These are phyloP conservation scores for Crithidia sp. DNA, from an alignment of 208 protist genomes.

Conservation along the genomic window DNA sequence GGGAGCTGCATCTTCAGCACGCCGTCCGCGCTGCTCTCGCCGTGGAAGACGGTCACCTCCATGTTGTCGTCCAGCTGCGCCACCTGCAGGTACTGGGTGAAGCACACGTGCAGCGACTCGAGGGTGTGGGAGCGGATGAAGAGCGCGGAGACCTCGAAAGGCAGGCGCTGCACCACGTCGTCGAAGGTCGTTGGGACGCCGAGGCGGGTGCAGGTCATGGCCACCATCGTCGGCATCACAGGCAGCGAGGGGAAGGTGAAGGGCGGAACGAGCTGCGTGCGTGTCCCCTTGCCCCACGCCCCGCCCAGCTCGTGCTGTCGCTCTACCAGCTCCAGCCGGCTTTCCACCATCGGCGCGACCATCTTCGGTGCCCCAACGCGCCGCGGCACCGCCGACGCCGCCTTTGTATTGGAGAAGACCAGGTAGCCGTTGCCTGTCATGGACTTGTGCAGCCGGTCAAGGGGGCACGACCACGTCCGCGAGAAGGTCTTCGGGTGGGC, in stretches of 20 bases:
- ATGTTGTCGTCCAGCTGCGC: slow-evolving; percentile 42
- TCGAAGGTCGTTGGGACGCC: slow-evolving; percentile 74
- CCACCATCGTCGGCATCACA: slow-evolving; percentile 80
- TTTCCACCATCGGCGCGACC: slow-evolving; percentile 67
- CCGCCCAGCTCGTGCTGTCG: slow-evolving; percentile 46
- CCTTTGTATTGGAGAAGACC: slow-evolving; percentile 70
- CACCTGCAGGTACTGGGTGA: slow-evolving; percentile 63
- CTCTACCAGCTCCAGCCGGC: slow-evolving; percentile 63
- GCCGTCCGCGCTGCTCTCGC: slow-evolving; percentile 46
- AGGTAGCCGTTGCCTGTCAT: slow-evolving; percentile 90
- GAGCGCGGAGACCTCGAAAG: slow-evolving; percentile 76
- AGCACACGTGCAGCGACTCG: slow-evolving; percentile 75
- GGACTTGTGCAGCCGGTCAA: slow-evolving; percentile 88
- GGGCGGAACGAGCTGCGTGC: slow-evolving; percentile 31
- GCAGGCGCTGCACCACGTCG: slow-evolving; percentile 75
- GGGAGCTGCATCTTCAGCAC: slow-evolving; percentile 37
- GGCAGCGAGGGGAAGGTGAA: slow-evolving; percentile 73
- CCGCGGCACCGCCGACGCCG: slow-evolving; percentile 8
- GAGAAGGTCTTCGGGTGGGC: slow-evolving; percentile 87
- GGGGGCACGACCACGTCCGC: slow-evolving; percentile 78
- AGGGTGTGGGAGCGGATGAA: slow-evolving; percentile 80
- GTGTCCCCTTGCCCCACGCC: slow-evolving; percentile 15
- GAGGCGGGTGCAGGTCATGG: slow-evolving; percentile 69
- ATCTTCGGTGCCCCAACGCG: slow-evolving; percentile 61
- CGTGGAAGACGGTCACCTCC: slow-evolving; percentile 60